Evolutionary conservation across 208 protist genomes (phyloP), one percentile per base, ranked within the genome.

Genomic region (Crithidia sp.): DNA sequence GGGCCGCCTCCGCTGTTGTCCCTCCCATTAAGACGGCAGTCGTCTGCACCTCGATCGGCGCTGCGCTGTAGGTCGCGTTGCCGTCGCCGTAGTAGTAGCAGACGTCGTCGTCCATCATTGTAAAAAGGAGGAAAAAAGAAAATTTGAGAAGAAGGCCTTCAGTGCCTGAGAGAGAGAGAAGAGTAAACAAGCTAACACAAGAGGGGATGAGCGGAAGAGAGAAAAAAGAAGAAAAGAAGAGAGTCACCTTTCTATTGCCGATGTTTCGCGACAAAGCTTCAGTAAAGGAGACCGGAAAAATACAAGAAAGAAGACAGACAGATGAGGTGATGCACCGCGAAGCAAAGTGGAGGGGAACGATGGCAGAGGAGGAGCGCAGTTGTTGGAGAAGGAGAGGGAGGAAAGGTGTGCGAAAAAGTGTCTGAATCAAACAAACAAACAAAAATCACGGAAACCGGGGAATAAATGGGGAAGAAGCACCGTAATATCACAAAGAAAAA

Each of bases 51-150:
- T 49, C 58, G 17, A 14, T 41, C 16, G 59, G 12, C 17, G 44
- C 40, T 4, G 55, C 16, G 49, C n/a, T 67, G 62, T 45, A 57
- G 8, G 49, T 45, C 37, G 52, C 6, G 64, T 39, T 54, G 14
- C 64, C 28, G 0, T 68, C 64, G 10, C 64, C 39, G 62, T 55
- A 67, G 52, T 47, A 50, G 64, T 39, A 49, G 12, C n/a, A 66
- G n/a, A 37, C 43, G 45, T 57, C 50, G 37, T 59, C 50, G 49
- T 59, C 64, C 64, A 59, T 59, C 36, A 49, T 0, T 0, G 45
- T 49, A 49, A 49, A 14, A 49, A 49, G 12, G 45, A 49, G 45
- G 12, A 13, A 49, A 49, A 49, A 49, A 49, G 12, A 49, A 49
- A 28, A 28, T 28, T 1, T 1, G 28, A 28, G 28, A 28, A 28